Evolutionary conservation across 2,329 filamentous ascomycete genomes (phyloP).

Genomic region (Pseudocercospora vitis): DNA sequence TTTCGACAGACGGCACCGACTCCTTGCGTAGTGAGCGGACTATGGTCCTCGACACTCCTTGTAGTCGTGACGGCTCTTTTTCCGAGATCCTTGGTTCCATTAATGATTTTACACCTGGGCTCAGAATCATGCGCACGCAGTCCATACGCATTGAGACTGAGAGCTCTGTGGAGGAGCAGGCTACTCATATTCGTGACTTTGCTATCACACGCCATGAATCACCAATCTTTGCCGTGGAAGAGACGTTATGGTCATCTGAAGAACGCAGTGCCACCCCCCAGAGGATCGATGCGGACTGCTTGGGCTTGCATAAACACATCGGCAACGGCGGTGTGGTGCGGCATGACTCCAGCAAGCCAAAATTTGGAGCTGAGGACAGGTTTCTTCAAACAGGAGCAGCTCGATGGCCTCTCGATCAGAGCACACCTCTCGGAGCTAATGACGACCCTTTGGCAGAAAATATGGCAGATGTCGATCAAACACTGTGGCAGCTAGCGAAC

Average conservation of each 20-base stretch:
- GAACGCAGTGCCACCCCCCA: conserved; percentile 30
- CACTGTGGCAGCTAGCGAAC: neutral
- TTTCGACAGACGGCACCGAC: conserved; percentile 22
- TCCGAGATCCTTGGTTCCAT: conserved; percentile 41
- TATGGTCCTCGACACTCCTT: conserved; percentile 36
- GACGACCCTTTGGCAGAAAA: neutral
- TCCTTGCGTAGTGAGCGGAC: conserved; percentile 13
- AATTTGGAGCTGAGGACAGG: conserved; percentile 3
- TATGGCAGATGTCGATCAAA: neutral
- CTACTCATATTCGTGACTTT: conserved; percentile 5
- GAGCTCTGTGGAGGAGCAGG: neutral
- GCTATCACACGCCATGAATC: neutral
- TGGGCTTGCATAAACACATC: conserved; percentile 10
- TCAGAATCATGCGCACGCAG: conserved; percentile 35
- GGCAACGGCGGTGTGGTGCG: neutral
- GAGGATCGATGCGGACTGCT: conserved; percentile 17
- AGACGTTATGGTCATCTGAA: conserved; percentile 12
- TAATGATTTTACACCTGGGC: conserved; percentile 34
- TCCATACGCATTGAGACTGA: neutral
- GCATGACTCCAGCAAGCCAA: neutral
- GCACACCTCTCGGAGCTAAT: conserved; percentile 8
- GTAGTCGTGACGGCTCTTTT: conserved; percentile 34
- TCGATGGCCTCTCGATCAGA: neutral
- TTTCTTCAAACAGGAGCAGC: conserved; percentile 2
- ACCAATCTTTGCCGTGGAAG: neutral